Evolutionary conservation across 106 monocot species (phyloP), one percentile per base, ranked within the genome.

Genomic region (Acanthochlamys bracteata): DNA sequence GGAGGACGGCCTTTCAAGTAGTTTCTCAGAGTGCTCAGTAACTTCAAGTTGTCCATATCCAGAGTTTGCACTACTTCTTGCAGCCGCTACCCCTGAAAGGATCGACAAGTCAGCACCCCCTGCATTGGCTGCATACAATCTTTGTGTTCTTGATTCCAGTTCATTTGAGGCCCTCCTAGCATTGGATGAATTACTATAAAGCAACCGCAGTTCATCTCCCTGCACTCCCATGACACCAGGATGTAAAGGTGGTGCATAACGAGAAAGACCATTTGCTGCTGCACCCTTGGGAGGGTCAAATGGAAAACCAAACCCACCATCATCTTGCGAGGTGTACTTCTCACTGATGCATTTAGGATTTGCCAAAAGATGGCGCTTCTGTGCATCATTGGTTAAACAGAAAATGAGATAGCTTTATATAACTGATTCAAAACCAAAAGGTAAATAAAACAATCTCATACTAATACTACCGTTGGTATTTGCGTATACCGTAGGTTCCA

Each of bases 291-390:
- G 71, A 39, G 74, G 80, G 25, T 74, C 77, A 49, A 80, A 59
- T 14, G 54, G 66, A 57, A 76, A 64, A 14, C 61, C 67, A 12
- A 66, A 39, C 0, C 21, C 87, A 69, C 67, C 41, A 20, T 79
- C 79, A 55, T 74, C 77, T 25, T 55, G 49, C 45, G 79, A 70
- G 19, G 26, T 74, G 70, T 81, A 84, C 64, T 81, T 84, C 58
- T 67, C 73, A 56, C 78, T 83, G 41, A 39, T 65, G 60, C 72
- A 73, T 60, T 86, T 86, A 21, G 78, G 55, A 65, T 76, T 83
- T 62, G 74, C 22, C 24, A 61, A 69, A 46, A 3, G 53, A 19
- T 66, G 71, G 46, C 71, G 57, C 55, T 53, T 81, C 81, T 78
- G 71, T 26, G 45, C 15, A 20, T 3, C 33, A 47, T 51, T 19